Base-by-base conservation (phyloP, 2,329 filamentous ascomycete genomes). In the Aspergillus vadensis region DNA sequence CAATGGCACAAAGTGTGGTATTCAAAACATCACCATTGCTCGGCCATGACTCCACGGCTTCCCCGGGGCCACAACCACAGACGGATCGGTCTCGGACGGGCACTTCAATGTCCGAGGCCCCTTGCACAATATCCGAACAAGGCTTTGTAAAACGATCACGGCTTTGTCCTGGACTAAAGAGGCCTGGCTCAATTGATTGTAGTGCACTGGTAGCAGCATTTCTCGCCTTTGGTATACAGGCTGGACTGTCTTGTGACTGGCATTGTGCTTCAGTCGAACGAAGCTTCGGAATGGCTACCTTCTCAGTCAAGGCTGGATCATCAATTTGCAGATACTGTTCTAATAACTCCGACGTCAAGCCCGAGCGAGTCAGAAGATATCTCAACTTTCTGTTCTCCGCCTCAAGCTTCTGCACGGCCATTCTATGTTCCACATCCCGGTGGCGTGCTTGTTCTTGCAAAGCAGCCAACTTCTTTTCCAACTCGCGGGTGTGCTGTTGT, bases 1-100 rank as follows among this genome's bases (percentile, higher is more conserved):
- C 75, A 17, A 78, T 70, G n/a, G 71, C 69, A 58, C 76, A 78
- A 17, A 77, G 67, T 3, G 75, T 76, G 6, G 74, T 74, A 43
- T 75, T 74, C 4, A 75, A 65, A 19, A 70, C 57, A 51, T 70
- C 67, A 21, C 67, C 68, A 19, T 68, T 66, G 4, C 53, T 61
- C 5, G 69, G 67, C 59, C 65, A 67, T 5, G 64, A 59, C n/a
- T 61, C 57, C 8, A 17, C 36, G 23, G 50, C 44, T 39, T 68
- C 60, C 19, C 60, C 63, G 0, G 70, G 32, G 10, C 55, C 19
- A 51, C 72, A 75, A 30, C 63, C 66, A 55, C 73, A 76, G 2
- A 69, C 52, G 0, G 65, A 59, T 8, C 63, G 66, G 25, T 63
- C 47, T 48, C 21, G 49, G 30, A 21, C 6, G 7, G 48, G n/a